Evolutionary conservation across 495 filamentous ascomycete genomes (phyloP), one percentile per base, ranked within the genome.

Genomic region (Penicillium coprophilum): DNA sequence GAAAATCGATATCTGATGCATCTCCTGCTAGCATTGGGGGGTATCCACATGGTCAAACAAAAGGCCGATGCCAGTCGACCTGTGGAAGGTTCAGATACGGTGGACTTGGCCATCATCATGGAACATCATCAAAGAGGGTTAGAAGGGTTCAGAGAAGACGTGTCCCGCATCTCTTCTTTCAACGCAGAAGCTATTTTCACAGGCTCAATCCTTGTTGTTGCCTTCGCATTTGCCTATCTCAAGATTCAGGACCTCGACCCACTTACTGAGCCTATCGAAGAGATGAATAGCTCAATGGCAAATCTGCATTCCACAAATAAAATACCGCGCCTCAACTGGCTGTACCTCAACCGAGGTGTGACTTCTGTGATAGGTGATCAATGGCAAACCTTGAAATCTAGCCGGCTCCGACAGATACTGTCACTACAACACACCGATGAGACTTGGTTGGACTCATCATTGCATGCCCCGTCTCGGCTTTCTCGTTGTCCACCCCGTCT

Each of bases 91-190:
- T 44, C 31, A 34, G 56, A 52, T 39, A 47, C 21, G 11, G 41
- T 58, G 44, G 47, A 59, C 31, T 47, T 61, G 21, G 21, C 19
- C 20, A 27, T 11, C 2, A 21, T 62, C 4, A 50, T 62, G 20
- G 48, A 51, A 38, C 59, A 58, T 39, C 55, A 62, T 55, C 59
- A 62, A 51, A 48, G 38, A 47, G 59, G 59, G 7, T 30, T 62
- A 20, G n/a, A 47, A 24, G 51, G 55, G 15, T 50, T 62, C 2
- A 45, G 45, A 39, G 23, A 50, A 23, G 55, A 48, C 10, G 36
- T 62, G 27, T 45, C 34, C 21, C 11, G n/a, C 10, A 32, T 17
- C 9, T 38, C 51, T 31, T 8, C 30, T 8, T 31, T 51, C 13
- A 54, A 55, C 10, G 51, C 44, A 13, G 51, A 59, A 45, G 6